Percentiles rank a stretch among this genome's conserved stretches.
Conservation (phyloP, 1,139 yeast species). For the Pichia sp. region DNA sequence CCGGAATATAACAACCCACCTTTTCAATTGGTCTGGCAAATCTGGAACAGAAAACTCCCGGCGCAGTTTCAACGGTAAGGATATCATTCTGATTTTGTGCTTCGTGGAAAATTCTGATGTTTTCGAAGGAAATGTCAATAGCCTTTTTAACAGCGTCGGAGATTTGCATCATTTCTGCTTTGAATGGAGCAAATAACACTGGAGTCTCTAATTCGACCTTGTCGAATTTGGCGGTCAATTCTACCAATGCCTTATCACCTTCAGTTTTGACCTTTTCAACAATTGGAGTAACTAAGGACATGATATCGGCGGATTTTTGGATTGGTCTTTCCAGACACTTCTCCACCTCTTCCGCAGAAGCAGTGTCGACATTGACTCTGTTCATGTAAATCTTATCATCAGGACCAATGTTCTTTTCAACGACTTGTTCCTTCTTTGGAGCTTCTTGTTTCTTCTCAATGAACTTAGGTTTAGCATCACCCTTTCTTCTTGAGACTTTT, state of each 20-base stretch:
- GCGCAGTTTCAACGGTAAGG: slow-evolving; percentile 83
- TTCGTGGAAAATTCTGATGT: slow-evolving; percentile 85
- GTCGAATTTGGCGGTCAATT: slow-evolving; percentile 84
- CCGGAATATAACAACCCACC: slow-evolving; percentile 95
- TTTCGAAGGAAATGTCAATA: slow-evolving; percentile 79
- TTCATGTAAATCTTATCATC: slow-evolving; percentile 48
- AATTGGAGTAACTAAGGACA: slow-evolving; percentile 88
- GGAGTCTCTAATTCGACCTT: slow-evolving; percentile 68
- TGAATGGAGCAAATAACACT: slow-evolving; percentile 80
- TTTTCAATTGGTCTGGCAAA: slow-evolving; percentile 91
- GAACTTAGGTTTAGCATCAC: slow-evolving; percentile 88
- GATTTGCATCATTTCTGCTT: slow-evolving; percentile 64
- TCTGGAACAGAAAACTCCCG: slow-evolving; percentile 91
- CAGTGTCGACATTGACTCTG: slow-evolving; percentile 44
- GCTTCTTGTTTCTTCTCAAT: slow-evolving; percentile 27
- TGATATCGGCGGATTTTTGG: slow-evolving; percentile 83
- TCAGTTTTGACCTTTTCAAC: slow-evolving; percentile 63
- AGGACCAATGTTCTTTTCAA: slow-evolving; percentile 18
- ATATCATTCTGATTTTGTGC: slow-evolving; percentile 76
- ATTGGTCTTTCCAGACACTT: slow-evolving; percentile 78
- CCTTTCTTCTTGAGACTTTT: slow-evolving; percentile 88
- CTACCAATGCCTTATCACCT: slow-evolving; percentile 84
- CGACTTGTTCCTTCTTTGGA: slow-evolving; percentile 18
- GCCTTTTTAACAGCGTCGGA: slow-evolving; percentile 75
- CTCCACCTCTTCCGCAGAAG: slow-evolving; percentile 37